Base-by-base conservation (phyloP, 139 green algal genomes). In the Axilococcus clingmanii region DNA sequence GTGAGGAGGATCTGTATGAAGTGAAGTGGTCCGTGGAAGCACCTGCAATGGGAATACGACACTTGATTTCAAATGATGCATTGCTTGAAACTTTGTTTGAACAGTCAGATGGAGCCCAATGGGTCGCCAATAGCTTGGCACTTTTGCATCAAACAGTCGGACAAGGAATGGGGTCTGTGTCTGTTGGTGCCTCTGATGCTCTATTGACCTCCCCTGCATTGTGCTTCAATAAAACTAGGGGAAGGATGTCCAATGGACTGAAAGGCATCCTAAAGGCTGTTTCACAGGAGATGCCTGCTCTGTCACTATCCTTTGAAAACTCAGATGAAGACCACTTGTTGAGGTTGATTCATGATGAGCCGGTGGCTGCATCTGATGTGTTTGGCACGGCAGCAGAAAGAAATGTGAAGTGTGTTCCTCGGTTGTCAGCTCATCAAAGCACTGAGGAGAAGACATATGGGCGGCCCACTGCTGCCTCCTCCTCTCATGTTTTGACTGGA, bases 191-290 rank as follows among this genome's bases (percentile, higher is more conserved):
- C 1, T 47, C 57, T 35, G 28, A 19, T 17, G 57, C 37, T 2
- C 20, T 55, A 3, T 31, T 42, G n/a, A 35, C 23, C 33, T 19
- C 34, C n/a, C n/a, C n/a, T n/a, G n/a, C n/a, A n/a, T n/a, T n/a
- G n/a, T n/a, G n/a, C n/a, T n/a, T n/a, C n/a, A n/a, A n/a, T n/a
- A n/a, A n/a, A n/a, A n/a, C n/a, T n/a, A n/a, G n/a, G n/a, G n/a
- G n/a, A n/a, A n/a, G n/a, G 27, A 9, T 23, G 25, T 40, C 19
- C 3, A 42, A 48, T 12, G 50, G 27, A 1, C 15, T 63, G 22
- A 33, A 47, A 9, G 60, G 60, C 20, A 52, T 68, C 41, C 42
- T 63, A 2, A 68, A 63, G 60, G 60, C 52, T 0, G 31, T 68
- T 9, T 53, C 52, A 12, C 52, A 63, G 12, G 60, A 68, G 41